These are phyloP conservation scores for Porcisia hertigi DNA, from an alignment of 208 protist genomes.

Conservation along the genomic window DNA sequence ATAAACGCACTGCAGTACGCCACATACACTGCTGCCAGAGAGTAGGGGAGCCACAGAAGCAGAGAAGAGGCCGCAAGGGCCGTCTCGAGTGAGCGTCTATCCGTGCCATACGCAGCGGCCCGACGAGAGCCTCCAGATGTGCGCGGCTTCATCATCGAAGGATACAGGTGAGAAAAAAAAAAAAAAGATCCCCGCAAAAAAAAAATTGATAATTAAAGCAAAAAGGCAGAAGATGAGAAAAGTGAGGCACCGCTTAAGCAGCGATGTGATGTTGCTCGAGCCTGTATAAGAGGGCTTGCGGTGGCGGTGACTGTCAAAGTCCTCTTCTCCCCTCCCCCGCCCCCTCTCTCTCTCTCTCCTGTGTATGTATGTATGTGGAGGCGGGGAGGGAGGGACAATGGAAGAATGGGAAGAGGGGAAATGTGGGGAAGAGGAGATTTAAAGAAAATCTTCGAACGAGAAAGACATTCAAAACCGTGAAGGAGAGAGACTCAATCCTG, in stretches of 20 bases:
- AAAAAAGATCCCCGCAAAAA: not conserved
- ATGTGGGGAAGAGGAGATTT: not conserved
- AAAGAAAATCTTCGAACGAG: no score
- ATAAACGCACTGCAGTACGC: slow-evolving; percentile 62
- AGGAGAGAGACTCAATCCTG: not conserved
- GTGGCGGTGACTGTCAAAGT: no score
- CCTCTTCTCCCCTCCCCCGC: no score
- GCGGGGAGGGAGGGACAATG: no score
- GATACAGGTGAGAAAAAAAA: not conserved
- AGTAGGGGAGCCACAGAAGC: slow-evolving; percentile 75
- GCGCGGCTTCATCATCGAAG: slow-evolving; percentile 21
- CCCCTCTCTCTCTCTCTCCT: no score
- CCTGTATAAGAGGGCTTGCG: no score
- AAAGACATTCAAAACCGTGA: not conserved
- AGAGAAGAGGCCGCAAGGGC: slow-evolving; percentile 45
- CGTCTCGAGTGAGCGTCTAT: slow-evolving; percentile 31
- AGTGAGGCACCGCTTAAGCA: not conserved
- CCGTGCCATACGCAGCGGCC: slow-evolving; percentile 12
- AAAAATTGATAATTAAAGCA: not conserved
- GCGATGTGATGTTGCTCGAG: not conserved
- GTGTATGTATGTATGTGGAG: no score
- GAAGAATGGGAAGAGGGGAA: not conserved
- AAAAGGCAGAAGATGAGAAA: slow-evolving; percentile 6
- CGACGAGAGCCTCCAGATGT: slow-evolving; percentile 10
- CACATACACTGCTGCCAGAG: slow-evolving; percentile 59